Conservation (phyloP, 768 basidiomycete genomes). For the Collybiopsis confluens region DNA sequence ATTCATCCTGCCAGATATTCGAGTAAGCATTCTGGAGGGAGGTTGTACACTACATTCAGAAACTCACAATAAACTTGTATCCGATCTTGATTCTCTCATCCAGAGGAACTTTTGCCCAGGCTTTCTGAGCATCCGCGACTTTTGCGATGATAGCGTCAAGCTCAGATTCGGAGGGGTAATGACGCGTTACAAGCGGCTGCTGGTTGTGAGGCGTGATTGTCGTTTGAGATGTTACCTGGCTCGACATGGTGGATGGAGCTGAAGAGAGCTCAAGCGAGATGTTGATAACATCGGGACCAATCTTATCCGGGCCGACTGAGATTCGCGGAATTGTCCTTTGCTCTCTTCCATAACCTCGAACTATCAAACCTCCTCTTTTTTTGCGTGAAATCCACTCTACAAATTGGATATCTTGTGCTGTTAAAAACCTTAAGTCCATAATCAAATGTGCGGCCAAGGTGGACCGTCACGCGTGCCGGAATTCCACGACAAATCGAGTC, state of each 20-base stretch:
- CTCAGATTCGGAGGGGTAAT: constrained; percentile 56
- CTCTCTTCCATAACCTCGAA: too few relatives aligned
- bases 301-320: too few relatives aligned
- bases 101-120: constrained; percentile 72
- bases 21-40: background rate
- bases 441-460: too few relatives aligned
- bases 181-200: constrained; percentile 59
- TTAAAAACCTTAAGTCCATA: too few relatives aligned
- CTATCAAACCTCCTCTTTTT: too few relatives aligned
- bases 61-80: constrained; percentile 34
- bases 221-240: constrained; percentile 45
- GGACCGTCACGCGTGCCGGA: too few relatives aligned
- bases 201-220: constrained; percentile 84
- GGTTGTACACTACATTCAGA: background rate
- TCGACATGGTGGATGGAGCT: background rate
- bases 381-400: too few relatives aligned
- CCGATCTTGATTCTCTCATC: constrained; percentile 68
- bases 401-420: too few relatives aligned
- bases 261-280: background rate
- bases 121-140: constrained; percentile 64
- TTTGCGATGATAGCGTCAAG: constrained; percentile 54
- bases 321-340: too few relatives aligned
- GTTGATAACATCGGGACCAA: too few relatives aligned
- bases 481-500: too few relatives aligned
- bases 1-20: constrained; percentile 35